Conservation (phyloP, 441 rosid genomes). For the Corymbia citriodora region DNA sequence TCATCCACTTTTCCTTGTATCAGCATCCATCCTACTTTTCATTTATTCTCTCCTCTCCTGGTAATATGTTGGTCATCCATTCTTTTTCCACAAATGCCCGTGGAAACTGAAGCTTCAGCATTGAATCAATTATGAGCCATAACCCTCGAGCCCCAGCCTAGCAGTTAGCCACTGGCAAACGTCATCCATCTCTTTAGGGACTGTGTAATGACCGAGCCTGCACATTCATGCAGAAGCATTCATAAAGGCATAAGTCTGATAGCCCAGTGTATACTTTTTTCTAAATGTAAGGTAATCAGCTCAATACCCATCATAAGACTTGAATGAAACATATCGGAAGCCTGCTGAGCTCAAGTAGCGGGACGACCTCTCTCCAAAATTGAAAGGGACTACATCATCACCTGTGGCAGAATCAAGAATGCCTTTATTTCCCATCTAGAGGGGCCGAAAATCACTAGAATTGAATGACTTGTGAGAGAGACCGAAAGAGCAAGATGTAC, state of each 20-base stretch:
- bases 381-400: slow-evolving; percentile 78
- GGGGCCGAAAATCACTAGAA: background rate
- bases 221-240: slow-evolving; percentile 7
- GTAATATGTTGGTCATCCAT: slow-evolving; percentile 19
- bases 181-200: slow-evolving; percentile 83
- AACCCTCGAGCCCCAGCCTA: slow-evolving; percentile 74
- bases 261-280: background rate
- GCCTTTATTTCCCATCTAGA: background rate
- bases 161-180: slow-evolving; percentile 68
- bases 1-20: slow-evolving; percentile 28
- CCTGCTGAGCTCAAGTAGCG: slow-evolving; percentile 52
- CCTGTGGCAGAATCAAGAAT: slow-evolving; percentile 24
- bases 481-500: background rate
- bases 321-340: slow-evolving; percentile 53
- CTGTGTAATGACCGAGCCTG: slow-evolving; percentile 92
- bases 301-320: slow-evolving; percentile 62
- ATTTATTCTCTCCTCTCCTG: slow-evolving; percentile 23
- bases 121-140: slow-evolving; percentile 6
- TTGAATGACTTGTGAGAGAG: background rate
- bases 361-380: slow-evolving; percentile 72
- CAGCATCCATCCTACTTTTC: slow-evolving; percentile 8
- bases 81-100: slow-evolving; percentile 7
- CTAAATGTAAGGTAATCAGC: background rate
- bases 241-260: background rate
- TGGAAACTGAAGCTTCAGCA: background rate